Percentiles rank a stretch among this genome's conserved stretches.
Evolutionary conservation across 495 filamentous ascomycete genomes (phyloP).

Genomic region (Daldinia concentrica): DNA sequence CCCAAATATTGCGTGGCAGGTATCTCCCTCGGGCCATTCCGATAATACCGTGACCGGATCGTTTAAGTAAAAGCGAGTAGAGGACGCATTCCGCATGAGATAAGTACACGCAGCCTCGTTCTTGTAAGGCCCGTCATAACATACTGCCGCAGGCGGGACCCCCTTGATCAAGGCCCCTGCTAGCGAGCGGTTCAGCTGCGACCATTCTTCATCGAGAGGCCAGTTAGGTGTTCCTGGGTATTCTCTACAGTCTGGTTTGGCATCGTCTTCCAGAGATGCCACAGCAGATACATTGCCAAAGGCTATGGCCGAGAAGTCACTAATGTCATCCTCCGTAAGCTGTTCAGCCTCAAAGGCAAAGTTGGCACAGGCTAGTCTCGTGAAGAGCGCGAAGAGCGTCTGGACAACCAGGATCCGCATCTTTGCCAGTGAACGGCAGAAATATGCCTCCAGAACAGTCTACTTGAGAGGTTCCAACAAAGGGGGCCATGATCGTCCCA

Average conservation of each 20-base stretch:
- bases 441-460: not conserved
- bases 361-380: conserved; percentile 32
- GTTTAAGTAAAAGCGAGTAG: conserved; percentile 49
- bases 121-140: conserved; percentile 59
- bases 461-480: not conserved
- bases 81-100: conserved; percentile 32
- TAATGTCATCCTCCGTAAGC: conserved; percentile 44
- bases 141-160: conserved; percentile 60
- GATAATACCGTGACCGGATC: conserved; percentile 49
- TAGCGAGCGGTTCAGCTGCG: conserved; percentile 54
- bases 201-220: conserved; percentile 59
- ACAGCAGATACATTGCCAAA: conserved; percentile 42
- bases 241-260: conserved; percentile 54
- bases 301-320: conserved; percentile 44
- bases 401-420: conserved; percentile 16
- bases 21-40: conserved; percentile 54
- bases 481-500: not conserved
- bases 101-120: conserved; percentile 54
- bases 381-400: conserved; percentile 12
- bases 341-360: conserved; percentile 52
- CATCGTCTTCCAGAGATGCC: conserved; percentile 6
- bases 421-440: not conserved
- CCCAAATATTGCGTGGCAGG: conserved; percentile 51
- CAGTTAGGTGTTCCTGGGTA: conserved; percentile 58
- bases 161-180: conserved; percentile 60